These are phyloP conservation scores for Cladosporium colombiae DNA, from an alignment of 2,329 filamentous ascomycete species.

Conservation along the genomic window DNA sequence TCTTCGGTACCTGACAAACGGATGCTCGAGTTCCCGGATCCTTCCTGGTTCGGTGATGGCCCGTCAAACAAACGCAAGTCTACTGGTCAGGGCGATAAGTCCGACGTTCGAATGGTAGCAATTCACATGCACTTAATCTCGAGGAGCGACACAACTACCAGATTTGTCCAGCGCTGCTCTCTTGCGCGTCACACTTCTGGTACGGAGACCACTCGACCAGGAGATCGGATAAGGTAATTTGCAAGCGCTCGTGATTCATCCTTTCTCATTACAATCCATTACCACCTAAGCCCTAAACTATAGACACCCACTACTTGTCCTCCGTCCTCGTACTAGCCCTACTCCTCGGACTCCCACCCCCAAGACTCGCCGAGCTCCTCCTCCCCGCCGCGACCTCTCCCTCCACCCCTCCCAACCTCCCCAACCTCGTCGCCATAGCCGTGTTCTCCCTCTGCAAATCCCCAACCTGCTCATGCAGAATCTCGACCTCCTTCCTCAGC, in stretches of 20 bases:
- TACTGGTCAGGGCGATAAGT: no score
- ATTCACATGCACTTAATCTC: no score
- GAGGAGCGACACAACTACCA: no score
- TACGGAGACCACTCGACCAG: no score
- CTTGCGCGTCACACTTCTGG: no score
- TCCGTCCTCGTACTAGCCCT: conserved; percentile 1
- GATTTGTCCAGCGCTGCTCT: no score
- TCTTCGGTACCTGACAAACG: no score
- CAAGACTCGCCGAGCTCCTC: conserved; percentile 9
- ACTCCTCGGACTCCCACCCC: conserved; percentile 1
- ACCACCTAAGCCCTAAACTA: not conserved
- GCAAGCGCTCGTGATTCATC: not conserved
- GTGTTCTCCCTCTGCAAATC: conserved; percentile 62
- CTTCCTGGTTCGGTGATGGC: no score
- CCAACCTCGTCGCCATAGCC: conserved; percentile 45
- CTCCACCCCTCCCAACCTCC: conserved; percentile 23
- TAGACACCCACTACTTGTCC: not conserved
- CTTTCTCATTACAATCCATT: not conserved
- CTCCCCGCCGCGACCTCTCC: conserved; percentile 14
- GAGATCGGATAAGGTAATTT: no score
- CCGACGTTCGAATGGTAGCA: no score
- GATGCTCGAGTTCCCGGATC: no score
- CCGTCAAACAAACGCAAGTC: no score
- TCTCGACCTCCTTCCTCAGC: conserved; percentile 51
- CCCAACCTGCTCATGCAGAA: conserved; percentile 54